Conservation (phyloP, 2,329 filamentous ascomycete genomes). For the Chaetomiaceae sp. region DNA sequence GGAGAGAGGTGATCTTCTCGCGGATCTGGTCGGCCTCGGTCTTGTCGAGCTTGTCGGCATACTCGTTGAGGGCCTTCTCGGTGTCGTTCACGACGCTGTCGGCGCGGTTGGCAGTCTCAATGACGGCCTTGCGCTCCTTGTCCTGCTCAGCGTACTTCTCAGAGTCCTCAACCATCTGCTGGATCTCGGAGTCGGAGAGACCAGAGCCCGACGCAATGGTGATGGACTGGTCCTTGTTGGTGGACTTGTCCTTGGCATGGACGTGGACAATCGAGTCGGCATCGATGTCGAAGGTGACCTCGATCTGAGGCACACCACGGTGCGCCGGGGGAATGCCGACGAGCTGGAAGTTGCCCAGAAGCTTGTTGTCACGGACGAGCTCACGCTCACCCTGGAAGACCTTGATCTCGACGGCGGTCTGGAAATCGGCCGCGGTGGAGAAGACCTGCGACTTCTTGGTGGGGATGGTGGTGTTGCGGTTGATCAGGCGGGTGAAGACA, state of each 20-base stretch:
- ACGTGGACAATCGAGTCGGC: conserved; percentile 98
- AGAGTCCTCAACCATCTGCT: conserved; percentile 96
- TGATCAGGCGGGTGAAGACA: conserved; percentile 97
- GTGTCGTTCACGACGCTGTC: conserved; percentile 96
- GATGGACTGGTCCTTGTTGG: conserved; percentile 99
- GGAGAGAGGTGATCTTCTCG: conserved; percentile 84
- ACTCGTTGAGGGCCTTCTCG: conserved; percentile 96
- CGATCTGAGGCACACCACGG: conserved; percentile 91
- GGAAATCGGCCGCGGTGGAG: conserved; percentile 96
- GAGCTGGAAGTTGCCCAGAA: conserved; percentile 98
- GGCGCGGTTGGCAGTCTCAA: conserved; percentile 95
- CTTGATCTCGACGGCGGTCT: conserved; percentile 99
- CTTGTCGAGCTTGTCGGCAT: conserved; percentile 95
- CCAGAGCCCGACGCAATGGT: conserved; percentile 97
- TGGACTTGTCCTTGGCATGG: conserved; percentile 97
- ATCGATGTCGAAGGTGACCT: conserved; percentile 98
- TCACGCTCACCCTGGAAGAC: conserved; percentile 99
- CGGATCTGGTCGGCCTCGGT: conserved; percentile 85
- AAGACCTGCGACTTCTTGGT: conserved; percentile 99
- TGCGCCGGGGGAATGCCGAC: conserved; percentile 94
- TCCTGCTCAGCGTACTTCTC: conserved; percentile 94
- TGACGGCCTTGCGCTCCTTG: conserved; percentile 93
- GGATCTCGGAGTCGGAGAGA: conserved; percentile 89
- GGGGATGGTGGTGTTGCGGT: conserved; percentile 97
- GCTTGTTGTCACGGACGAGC: conserved; percentile 97